A percentile compares a stretch with the other conserved stretches of the same genome.
Conservation (phyloP, 441 rosid genomes). For the Populus hybrid region DNA sequence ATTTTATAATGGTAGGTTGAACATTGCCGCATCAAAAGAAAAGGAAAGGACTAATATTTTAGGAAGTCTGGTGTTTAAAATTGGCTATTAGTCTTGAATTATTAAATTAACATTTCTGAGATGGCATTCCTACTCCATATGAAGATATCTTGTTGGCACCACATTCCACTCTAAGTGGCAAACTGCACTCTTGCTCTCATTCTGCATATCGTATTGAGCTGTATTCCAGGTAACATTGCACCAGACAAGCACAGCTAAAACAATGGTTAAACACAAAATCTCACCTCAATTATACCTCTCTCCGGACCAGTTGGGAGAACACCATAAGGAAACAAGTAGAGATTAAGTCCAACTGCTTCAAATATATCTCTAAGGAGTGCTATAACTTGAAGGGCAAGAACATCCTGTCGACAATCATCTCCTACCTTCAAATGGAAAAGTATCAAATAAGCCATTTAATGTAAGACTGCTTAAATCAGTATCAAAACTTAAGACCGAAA, state of each 20-base stretch:
- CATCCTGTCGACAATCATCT: slow-evolving; percentile 99
- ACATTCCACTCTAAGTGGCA: background rate
- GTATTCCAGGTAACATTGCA: background rate
- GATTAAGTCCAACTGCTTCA: slow-evolving; percentile 81
- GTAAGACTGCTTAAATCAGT: slow-evolving; percentile 1
- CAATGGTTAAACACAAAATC: slow-evolving; percentile 17
- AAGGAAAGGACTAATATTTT: background rate
- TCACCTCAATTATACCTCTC: slow-evolving; percentile 96
- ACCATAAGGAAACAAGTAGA: slow-evolving; percentile 94
- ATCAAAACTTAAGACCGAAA: slow-evolving; percentile 5
- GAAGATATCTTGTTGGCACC: background rate
- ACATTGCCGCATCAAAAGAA: background rate
- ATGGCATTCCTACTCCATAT: background rate
- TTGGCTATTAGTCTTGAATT: background rate
- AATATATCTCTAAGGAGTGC: slow-evolving; percentile 88
- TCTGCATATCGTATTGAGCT: background rate
- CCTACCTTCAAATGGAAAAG: slow-evolving; percentile 63
- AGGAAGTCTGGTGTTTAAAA: background rate
- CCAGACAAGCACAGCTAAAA: background rate
- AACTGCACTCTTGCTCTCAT: background rate
- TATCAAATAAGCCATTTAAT: background rate
- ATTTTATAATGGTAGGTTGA: background rate
- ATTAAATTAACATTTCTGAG: background rate
- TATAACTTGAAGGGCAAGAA: slow-evolving; percentile 98
- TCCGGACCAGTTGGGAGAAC: slow-evolving; percentile 98